phyloP scores from a whole-genome alignment of 805 yeast genomes.

The Kregervanrija delftensis region DNA sequence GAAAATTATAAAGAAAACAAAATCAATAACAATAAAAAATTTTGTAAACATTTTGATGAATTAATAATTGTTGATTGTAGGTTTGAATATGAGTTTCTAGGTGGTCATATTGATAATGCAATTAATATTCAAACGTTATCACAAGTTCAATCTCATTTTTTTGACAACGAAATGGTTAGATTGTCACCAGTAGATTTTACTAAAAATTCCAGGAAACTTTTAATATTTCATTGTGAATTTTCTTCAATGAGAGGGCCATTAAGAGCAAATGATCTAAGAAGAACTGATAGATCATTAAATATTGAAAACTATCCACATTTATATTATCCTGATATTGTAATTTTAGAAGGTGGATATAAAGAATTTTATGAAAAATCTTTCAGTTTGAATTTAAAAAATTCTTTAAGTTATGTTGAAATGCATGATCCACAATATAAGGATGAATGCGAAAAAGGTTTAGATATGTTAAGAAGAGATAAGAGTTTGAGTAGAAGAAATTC shows the following conservation, averaged over 20 bases:
- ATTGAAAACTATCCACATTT: conserved; percentile 72
- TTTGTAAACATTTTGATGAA: conserved; percentile 44
- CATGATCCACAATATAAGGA: conserved; percentile 49
- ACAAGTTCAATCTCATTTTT: conserved; percentile 55
- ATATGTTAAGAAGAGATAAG: conserved; percentile 31
- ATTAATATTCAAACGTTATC: conserved; percentile 66
- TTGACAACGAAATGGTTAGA: conserved; percentile 18
- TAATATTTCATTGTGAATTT: conserved; percentile 93
- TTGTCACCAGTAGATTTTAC: conserved; percentile 20
- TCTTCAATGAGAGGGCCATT: conserved; percentile 91
- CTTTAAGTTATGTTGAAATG: conserved; percentile 72
- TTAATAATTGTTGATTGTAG: conserved; percentile 76
- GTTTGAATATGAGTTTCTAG: conserved; percentile 84
- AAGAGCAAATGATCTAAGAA: conserved; percentile 81
- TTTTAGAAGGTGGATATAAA: conserved; percentile 89
- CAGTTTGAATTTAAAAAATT: conserved; percentile 28
- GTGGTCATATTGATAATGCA: conserved; percentile 89
- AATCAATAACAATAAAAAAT: conserved; percentile 28
- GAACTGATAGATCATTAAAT: conserved; percentile 72
- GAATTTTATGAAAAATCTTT: conserved; percentile 54
- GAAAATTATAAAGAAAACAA: conserved; percentile 23
- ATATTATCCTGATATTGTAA: conserved; percentile 81
- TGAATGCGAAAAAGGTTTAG: conserved; percentile 37
- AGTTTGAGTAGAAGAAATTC: conserved; percentile 25
- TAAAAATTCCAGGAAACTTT: conserved; percentile 32